phyloP scores from a whole-genome alignment of 2,329 filamentous ascomycete genomes.

The Ceratocystis smalleyi region DNA sequence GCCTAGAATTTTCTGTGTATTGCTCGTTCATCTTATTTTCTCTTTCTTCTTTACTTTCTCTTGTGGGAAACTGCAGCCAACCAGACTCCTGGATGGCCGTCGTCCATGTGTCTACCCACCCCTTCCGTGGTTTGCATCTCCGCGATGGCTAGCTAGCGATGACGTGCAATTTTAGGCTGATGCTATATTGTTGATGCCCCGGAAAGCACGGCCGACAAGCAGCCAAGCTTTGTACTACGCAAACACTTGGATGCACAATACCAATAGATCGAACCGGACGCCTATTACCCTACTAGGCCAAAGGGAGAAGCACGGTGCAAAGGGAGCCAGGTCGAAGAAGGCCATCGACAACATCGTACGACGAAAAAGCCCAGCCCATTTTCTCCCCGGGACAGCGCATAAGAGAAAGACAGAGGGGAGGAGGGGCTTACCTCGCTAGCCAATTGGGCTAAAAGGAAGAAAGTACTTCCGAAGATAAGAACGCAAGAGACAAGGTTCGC shows the following conservation, averaged over 20 bases:
- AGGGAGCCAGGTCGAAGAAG: neutral
- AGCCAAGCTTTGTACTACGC: neutral
- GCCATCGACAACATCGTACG: neutral
- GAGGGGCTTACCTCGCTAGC: too few species aligned
- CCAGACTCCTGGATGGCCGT: too few species aligned
- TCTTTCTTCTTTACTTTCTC: too few species aligned
- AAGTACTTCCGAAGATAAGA: neutral
- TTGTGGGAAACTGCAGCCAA: too few species aligned
- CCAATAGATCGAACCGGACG: neutral
- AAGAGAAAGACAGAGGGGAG: neutral
- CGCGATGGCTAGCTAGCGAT: too few species aligned
- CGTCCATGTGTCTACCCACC: too few species aligned
- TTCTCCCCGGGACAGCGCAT: neutral
- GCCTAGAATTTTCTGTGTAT: too few species aligned
- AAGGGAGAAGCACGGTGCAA: neutral
- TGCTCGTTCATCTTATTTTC: too few species aligned
- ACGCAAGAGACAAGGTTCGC: neutral
- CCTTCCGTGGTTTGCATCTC: too few species aligned
- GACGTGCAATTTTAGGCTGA: too few species aligned
- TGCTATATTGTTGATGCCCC: too few species aligned
- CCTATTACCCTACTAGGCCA: neutral
- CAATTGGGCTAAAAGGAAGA: neutral
- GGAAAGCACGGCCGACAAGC: too few species aligned
- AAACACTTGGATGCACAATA: neutral
- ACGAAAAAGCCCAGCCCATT: neutral